Conservation (phyloP, 768 basidiomycete species). For the Cyclocybe aegerita region DNA sequence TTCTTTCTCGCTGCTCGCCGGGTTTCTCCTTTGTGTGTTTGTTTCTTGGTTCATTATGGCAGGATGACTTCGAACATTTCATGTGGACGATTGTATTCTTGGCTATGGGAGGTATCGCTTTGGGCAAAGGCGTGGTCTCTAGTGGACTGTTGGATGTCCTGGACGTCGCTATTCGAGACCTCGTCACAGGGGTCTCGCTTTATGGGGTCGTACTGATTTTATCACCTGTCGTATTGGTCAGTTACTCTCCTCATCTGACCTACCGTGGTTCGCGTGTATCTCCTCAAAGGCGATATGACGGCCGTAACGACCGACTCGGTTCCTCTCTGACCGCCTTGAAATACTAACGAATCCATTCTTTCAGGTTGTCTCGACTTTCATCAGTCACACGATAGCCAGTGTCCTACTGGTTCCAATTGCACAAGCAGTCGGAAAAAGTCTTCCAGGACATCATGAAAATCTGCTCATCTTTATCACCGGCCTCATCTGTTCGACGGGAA, state of each 20-base stretch:
- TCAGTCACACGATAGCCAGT: constrained; percentile 96
- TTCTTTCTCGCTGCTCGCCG: not conserved
- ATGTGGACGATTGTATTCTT: constrained; percentile 94
- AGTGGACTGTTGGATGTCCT: constrained; percentile 85
- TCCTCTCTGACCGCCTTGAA: too few relatives aligned
- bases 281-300: too few relatives aligned
- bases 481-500: constrained; percentile 90
- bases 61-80: constrained; percentile 96
- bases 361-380: constrained; percentile 88
- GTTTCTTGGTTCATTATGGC: not conserved
- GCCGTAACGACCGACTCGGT: too few relatives aligned
- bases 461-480: constrained; percentile 92
- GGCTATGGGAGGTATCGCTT: constrained; percentile 96
- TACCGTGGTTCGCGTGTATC: constrained; percentile 35
- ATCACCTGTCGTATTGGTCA: constrained; percentile 67
- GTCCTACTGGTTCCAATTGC: constrained; percentile 98
- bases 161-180: constrained; percentile 56
- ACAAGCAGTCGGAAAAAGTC: constrained; percentile 78
- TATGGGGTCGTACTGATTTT: constrained; percentile 74
- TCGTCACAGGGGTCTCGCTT: constrained; percentile 61
- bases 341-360: constrained; percentile 32
- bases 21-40: constrained; percentile 6
- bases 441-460: constrained; percentile 69
- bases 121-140: constrained; percentile 89
- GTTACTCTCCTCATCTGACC: constrained; percentile 23